These are phyloP conservation scores for Talaromyces pinophilus DNA, from an alignment of 2,329 filamentous ascomycete species.

Conservation along the genomic window DNA sequence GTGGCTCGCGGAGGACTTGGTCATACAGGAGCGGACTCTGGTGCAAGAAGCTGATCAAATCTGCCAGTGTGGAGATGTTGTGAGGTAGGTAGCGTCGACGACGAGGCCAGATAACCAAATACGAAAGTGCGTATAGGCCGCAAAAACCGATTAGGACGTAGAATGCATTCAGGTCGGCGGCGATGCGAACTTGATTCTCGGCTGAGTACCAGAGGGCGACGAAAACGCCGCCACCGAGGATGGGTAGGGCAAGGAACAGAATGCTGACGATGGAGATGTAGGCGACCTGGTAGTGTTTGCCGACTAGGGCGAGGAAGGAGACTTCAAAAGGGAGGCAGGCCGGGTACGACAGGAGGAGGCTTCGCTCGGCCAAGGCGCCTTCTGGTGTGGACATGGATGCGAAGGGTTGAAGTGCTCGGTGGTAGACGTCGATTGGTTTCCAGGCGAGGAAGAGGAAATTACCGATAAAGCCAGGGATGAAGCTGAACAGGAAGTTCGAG, in stretches of 20 bases:
- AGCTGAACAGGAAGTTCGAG: conserved; percentile 82
- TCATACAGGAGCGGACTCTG: conserved; percentile 72
- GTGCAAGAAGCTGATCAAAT: conserved; percentile 75
- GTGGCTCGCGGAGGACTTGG: conserved; percentile 68
- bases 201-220: conserved; percentile 60
- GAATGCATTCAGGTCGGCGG: conserved; percentile 71
- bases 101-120: conserved; percentile 63
- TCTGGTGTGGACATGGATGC: conserved; percentile 54
- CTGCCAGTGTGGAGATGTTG: conserved; percentile 69
- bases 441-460: conserved; percentile 61
- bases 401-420: conserved; percentile 61
- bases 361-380: conserved; percentile 57
- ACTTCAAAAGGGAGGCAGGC: conserved; percentile 55
- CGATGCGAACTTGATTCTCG: conserved; percentile 57
- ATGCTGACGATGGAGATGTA: conserved; percentile 58
- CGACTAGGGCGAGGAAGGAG: conserved; percentile 55
- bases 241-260: conserved; percentile 55
- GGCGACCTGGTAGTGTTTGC: conserved; percentile 60
- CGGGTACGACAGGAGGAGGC: conserved; percentile 60
- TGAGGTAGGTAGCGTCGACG: conserved; percentile 70
- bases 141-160: conserved; percentile 72
- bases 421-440: conserved; percentile 61
- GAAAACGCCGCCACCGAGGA: conserved; percentile 63
- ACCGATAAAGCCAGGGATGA: conserved; percentile 61
- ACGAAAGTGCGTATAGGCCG: conserved; percentile 66